Base-by-base conservation (phyloP, 352 stramenopile genomes). In the Globisporangium nodosum region DNA sequence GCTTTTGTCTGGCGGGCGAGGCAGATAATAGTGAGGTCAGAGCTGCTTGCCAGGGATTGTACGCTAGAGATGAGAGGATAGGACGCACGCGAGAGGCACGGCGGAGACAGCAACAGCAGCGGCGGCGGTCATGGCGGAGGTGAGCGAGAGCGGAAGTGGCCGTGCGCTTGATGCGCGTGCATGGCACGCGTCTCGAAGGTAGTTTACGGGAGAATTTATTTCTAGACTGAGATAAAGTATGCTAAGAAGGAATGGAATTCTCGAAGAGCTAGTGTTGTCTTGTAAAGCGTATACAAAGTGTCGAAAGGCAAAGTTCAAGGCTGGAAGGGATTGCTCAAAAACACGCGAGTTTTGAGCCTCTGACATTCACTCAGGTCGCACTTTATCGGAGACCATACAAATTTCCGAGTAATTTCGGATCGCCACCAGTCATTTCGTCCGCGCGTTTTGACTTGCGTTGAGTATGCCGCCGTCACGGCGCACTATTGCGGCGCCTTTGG, bases 1-100 rank as follows among this genome's bases (percentile, higher is more conserved):
- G 75, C 76, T 92, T 92, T 58, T 92, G 83, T 50, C 83, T 92
- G 56, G 3, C 7, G 50, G 6, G 1, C 6, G 16, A 27, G 15
- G 52, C 11, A 37, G 9, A 27, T 13, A 11, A 31, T 24, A 8
- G n/a, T 35, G 37, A 57, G 30, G 9, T 30, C 33, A 35, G 15
- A 46, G 31, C 7, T 43, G 16, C 5, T 20, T 31, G 39, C 9
- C 3, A 37, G n/a, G 8, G 52, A 24, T 3, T 39, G 8, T 43
- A 20, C 40, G 21, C 40, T 21, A 12, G 15, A 12, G 20, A 30
- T 8, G 15, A 50, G 9, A 49, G 27, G 20, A 21, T 6, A 3
- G 30, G 20, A 64, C 58, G 37, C 54, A 65, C 59, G 20, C 24
- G 9, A 65, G 59, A 33, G 52, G 52, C 15, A 65, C 47, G 16